phyloP scores from a whole-genome alignment of 768 basidiomycete genomes.

The Amanita pseudoporphyria region DNA sequence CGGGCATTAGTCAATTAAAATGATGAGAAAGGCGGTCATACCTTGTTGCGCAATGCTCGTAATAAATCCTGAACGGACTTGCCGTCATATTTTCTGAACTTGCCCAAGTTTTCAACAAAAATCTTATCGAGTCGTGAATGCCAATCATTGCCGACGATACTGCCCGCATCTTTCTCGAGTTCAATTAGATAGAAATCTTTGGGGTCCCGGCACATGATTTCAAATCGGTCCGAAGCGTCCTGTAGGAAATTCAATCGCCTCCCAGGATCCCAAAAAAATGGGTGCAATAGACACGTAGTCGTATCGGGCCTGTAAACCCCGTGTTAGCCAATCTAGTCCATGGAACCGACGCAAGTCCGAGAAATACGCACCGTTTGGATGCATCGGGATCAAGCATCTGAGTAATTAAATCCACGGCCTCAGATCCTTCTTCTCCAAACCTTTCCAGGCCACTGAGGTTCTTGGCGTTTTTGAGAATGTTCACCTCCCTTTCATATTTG shows the following conservation, averaged over 20 bases:
- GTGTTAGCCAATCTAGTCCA: conserved; percentile 1
- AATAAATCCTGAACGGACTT: conserved; percentile 85
- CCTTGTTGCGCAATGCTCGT: conserved; percentile 92
- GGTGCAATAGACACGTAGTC: conserved; percentile 78
- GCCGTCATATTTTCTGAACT: conserved; percentile 96
- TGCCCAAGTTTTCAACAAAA: conserved; percentile 91
- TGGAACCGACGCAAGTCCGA: neutral
- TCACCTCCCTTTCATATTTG: conserved; percentile 85
- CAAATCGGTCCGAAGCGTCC: conserved; percentile 95
- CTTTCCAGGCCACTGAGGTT: conserved; percentile 59
- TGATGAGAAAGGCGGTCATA: conserved; percentile 22
- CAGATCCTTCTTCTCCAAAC: conserved; percentile 91
- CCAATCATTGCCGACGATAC: conserved; percentile 90
- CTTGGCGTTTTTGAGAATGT: conserved; percentile 81
- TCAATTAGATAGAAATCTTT: conserved; percentile 64
- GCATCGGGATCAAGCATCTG: conserved; percentile 77
- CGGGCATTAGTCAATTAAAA: conserved; percentile 9
- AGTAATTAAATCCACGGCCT: conserved; percentile 73
- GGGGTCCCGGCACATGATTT: conserved; percentile 94
- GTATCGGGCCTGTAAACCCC: conserved; percentile 66
- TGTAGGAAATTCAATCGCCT: conserved; percentile 89
- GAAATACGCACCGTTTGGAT: conserved; percentile 50
- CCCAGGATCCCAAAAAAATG: conserved; percentile 92
- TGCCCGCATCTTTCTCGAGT: conserved; percentile 60
- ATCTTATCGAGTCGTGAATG: conserved; percentile 74